Evolutionary conservation across 192 early-diverging fungal species (phyloP).

Genomic region (Coemansia sp.): DNA sequence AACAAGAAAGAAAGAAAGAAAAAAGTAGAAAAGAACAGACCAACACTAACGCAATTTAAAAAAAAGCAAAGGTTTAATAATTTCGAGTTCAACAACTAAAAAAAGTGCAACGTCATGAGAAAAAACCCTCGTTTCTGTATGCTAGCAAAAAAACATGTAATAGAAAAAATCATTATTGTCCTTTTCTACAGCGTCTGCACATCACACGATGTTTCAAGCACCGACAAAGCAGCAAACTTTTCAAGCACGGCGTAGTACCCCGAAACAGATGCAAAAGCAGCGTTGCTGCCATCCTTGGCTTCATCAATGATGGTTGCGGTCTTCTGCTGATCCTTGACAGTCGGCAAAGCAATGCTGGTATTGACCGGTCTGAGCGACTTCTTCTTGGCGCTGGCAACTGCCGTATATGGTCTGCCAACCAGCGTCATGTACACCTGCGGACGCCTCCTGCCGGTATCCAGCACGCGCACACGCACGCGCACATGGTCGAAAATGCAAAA

Average conservation of each 20-base stretch:
- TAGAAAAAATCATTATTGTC: neutral
- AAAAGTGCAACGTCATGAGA: neutral
- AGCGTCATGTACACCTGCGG: slow-evolving; percentile 67
- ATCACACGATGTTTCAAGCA: slow-evolving; percentile 39
- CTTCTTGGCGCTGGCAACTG: slow-evolving; percentile 6
- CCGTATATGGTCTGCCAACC: slow-evolving; percentile 45
- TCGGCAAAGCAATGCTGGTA: neutral
- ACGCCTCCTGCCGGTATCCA: slow-evolving; percentile 61
- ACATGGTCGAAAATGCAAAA: slow-evolving; percentile 68
- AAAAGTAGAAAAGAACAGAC: too few relatives aligned
- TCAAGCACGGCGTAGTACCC: slow-evolving; percentile 52
- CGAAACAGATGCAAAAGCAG: neutral
- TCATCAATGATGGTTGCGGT: too few relatives aligned
- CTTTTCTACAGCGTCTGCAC: slow-evolving; percentile 12
- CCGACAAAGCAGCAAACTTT: slow-evolving; percentile 51
- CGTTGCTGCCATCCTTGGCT: too few relatives aligned
- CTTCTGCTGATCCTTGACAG: too few relatives aligned
- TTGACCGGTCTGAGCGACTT: neutral
- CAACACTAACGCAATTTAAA: too few relatives aligned
- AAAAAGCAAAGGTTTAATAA: too few relatives aligned
- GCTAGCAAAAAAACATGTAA: neutral
- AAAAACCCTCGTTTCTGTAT: neutral
- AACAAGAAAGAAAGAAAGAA: neutral
- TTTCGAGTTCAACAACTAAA: neutral
- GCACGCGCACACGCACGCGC: slow-evolving; percentile 59